These are phyloP conservation scores for Massospora cicadina DNA, from an alignment of 371 early-diverging fungal genomes.

Conservation along the genomic window DNA sequence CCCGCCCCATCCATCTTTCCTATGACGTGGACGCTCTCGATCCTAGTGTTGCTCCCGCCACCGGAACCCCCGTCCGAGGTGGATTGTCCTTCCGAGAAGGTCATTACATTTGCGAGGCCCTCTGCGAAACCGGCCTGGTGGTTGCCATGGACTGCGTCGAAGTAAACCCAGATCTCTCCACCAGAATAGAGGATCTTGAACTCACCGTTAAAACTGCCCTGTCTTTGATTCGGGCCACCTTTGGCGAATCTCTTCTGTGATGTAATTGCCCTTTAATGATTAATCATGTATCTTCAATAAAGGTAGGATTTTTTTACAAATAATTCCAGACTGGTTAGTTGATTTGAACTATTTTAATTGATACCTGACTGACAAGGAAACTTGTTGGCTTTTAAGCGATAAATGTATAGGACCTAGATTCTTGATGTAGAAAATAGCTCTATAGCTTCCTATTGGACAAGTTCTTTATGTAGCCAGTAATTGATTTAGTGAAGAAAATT, in stretches of 20 bases:
- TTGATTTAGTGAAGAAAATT: not conserved
- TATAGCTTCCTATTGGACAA: too few species aligned
- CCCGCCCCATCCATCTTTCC: constrained; percentile 75
- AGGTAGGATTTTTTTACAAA: too few species aligned
- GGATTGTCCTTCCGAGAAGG: constrained; percentile 84
- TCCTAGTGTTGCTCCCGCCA: constrained; percentile 83
- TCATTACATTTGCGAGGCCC: constrained; percentile 77
- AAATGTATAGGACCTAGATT: too few species aligned
- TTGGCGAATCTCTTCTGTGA: constrained; percentile 62
- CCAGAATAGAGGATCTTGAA: constrained; percentile 44
- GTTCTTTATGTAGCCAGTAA: too few species aligned
- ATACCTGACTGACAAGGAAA: too few species aligned
- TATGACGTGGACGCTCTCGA: constrained; percentile 95
- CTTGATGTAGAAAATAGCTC: too few species aligned
- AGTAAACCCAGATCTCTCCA: constrained; percentile 73
- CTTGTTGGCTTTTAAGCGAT: too few species aligned
- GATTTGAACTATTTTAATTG: too few species aligned
- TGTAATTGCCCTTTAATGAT: too few species aligned
- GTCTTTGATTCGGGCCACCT: constrained; percentile 59
- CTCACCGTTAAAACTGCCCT: constrained; percentile 80
- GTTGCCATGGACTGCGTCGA: constrained; percentile 86
- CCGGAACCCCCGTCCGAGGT: constrained; percentile 90
- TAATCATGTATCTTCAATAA: too few species aligned
- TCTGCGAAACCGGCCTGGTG: constrained; percentile 72
- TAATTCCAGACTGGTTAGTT: too few species aligned